Evolutionary conservation across 345 rosid genomes (phyloP).

Genomic region (Linum tenue): DNA sequence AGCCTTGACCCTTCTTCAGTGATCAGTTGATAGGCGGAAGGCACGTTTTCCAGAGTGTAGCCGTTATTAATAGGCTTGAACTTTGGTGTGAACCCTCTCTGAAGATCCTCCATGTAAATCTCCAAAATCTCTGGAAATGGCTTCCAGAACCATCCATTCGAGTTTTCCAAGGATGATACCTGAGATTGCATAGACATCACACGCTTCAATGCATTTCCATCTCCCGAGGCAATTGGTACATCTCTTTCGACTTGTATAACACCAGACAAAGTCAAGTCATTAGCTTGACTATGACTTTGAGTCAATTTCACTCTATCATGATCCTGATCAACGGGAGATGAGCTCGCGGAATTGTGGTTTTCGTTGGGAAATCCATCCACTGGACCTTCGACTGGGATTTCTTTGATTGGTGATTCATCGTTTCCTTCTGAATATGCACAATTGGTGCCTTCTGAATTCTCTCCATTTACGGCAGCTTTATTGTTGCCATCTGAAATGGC

Average conservation of each 20-base stretch:
- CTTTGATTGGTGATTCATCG: conserved; percentile 14
- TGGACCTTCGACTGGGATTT: conserved; percentile 33
- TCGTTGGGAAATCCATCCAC: conserved; percentile 18
- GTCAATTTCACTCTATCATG: conserved; percentile 15
- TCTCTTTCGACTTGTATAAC: conserved; percentile 26
- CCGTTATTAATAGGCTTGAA: conserved; percentile 36
- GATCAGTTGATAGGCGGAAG: conserved; percentile 43
- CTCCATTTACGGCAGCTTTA: conserved; percentile 9
- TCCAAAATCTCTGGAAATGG: conserved; percentile 59
- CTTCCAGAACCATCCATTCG: conserved; percentile 76
- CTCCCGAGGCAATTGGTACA: conserved; percentile 26
- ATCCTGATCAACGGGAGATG: conserved; percentile 22
- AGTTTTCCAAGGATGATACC: conserved; percentile 32
- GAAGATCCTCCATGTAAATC: conserved; percentile 45
- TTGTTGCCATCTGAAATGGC: conserved; percentile 26
- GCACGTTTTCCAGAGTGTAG: conserved; percentile 32
- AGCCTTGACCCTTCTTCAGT: conserved; percentile 66
- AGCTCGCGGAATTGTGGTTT: conserved; percentile 25
- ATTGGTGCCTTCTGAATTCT: conserved; percentile 12
- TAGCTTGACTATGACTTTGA: conserved; percentile 16
- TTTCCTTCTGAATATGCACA: conserved; percentile 16
- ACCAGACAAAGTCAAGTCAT: conserved; percentile 13
- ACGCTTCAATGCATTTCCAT: conserved; percentile 20
- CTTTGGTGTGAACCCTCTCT: conserved; percentile 46
- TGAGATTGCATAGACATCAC: conserved; percentile 28